Percentiles rank a stretch among this genome's conserved stretches.
Conservation (phyloP, 2,329 filamentous ascomycete genomes). For the Sporothrix brunneoviolacea region DNA sequence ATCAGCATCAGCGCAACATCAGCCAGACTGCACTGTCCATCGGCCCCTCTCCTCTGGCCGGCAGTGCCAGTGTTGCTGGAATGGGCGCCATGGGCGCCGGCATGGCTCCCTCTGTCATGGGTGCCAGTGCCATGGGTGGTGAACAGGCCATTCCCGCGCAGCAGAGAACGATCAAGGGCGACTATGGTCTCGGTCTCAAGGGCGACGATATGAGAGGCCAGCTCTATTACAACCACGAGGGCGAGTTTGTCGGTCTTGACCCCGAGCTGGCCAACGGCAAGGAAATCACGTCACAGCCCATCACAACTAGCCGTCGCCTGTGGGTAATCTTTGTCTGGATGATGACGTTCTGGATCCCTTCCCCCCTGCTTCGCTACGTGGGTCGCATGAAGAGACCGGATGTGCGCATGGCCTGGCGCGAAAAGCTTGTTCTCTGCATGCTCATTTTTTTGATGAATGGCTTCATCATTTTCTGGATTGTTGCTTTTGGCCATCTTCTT, state of each 20-base stretch:
- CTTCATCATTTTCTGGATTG: slow-evolving; percentile 83
- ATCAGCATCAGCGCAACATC: slow-evolving; percentile 45
- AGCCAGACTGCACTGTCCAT: slow-evolving; percentile 44
- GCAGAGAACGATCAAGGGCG: slow-evolving; percentile 53
- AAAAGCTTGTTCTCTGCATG: slow-evolving; percentile 79
- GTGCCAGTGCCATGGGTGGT: slow-evolving; percentile 26
- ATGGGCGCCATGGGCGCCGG: slow-evolving; percentile 25
- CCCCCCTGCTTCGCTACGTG: slow-evolving; percentile 67
- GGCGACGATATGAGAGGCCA: slow-evolving; percentile 72
- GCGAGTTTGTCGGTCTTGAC: slow-evolving; percentile 65
- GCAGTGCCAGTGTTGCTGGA: slow-evolving; percentile 29
- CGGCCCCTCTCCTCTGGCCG: slow-evolving; percentile 29
- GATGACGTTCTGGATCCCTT: slow-evolving; percentile 91
- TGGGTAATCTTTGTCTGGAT: slow-evolving; percentile 84
- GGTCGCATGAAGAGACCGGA: slow-evolving; percentile 97
- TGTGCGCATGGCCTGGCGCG: slow-evolving; percentile 94
- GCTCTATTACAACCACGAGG: slow-evolving; percentile 66
- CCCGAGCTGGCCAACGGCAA: slow-evolving; percentile 72
- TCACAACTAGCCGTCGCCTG: slow-evolving; percentile 56
- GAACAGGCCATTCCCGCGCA: slow-evolving; percentile 48
- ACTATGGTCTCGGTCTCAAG: slow-evolving; percentile 83
- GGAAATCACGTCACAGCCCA: slow-evolving; percentile 63
- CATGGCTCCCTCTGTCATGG: slow-evolving; percentile 40
- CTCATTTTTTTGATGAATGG: slow-evolving; percentile 78
- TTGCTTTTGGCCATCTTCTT: slow-evolving; percentile 73